These are phyloP conservation scores for Fusarium nisikadoi DNA, from an alignment of 2,329 filamentous ascomycete genomes.

Conservation along the genomic window DNA sequence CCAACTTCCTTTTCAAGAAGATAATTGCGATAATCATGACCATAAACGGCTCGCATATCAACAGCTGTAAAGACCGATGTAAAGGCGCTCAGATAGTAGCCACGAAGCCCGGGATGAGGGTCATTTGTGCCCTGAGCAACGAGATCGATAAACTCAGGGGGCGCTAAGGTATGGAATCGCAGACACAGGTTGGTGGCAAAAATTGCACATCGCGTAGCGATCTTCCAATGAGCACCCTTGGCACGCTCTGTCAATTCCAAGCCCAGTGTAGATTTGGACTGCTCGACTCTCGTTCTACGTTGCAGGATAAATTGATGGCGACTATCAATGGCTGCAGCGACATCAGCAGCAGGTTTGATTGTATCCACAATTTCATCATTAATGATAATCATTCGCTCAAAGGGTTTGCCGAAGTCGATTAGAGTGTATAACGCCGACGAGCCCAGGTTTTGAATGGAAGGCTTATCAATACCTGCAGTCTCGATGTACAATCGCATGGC, in stretches of 20 bases:
- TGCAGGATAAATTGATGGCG: constrained; percentile 78
- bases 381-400: constrained; percentile 86
- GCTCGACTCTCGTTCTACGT: constrained; percentile 81
- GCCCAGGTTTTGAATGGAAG: constrained; percentile 91
- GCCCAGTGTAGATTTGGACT: constrained; percentile 82
- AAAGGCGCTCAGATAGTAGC: constrained; percentile 83
- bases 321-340: constrained; percentile 65
- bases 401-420: constrained; percentile 89
- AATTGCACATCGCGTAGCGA: constrained; percentile 87
- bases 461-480: constrained; percentile 89
- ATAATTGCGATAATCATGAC: constrained; percentile 88
- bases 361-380: constrained; percentile 76
- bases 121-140: constrained; percentile 87
- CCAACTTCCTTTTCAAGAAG: constrained; percentile 79
- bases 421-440: constrained; percentile 84
- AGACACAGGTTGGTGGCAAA: constrained; percentile 92
- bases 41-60: constrained; percentile 85
- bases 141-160: constrained; percentile 83
- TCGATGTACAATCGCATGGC: constrained; percentile 90
- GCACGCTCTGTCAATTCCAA: constrained; percentile 83
- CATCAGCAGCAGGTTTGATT: constrained; percentile 76
- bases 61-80: constrained; percentile 82
- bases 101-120: constrained; percentile 85
- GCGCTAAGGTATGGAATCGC: constrained; percentile 89
- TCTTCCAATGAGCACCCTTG: constrained; percentile 92